A percentile compares a stretch with the other conserved stretches of the same genome.
These are phyloP conservation scores for Rhododendron simsii DNA, from an alignment of 148 eudicot genomes.

Conservation along the genomic window DNA sequence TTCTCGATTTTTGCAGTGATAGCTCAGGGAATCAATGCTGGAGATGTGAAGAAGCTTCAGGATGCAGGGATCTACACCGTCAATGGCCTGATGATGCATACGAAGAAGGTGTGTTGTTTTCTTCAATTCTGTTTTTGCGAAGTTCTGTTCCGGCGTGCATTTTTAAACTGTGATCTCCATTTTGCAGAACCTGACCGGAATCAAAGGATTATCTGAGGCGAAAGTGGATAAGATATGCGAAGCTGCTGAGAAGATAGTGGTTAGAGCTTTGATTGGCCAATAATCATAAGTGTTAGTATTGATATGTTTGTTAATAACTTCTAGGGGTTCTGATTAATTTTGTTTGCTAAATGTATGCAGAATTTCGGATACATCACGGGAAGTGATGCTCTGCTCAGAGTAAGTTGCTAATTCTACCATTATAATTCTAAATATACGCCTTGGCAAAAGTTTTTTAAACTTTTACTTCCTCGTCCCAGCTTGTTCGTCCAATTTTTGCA, in stretches of 20 bases:
- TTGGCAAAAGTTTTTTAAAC: not conserved
- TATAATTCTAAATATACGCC: not conserved
- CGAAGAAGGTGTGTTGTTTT: conserved; percentile 61
- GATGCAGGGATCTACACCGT: conserved; percentile 94
- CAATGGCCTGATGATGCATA: conserved; percentile 98
- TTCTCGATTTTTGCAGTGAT: conserved; percentile 36
- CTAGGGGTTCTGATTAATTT: not conserved
- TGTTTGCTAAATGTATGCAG: conserved; percentile 26
- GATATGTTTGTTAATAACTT: not conserved
- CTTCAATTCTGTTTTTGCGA: not conserved
- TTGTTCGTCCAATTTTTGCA: not conserved
- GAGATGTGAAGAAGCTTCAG: conserved; percentile 92
- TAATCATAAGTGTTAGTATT: not conserved
- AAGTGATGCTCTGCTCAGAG: conserved; percentile 89
- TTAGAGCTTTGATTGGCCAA: conserved; percentile 23
- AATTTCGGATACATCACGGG: conserved; percentile 96
- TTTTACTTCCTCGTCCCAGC: not conserved
- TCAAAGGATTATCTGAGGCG: conserved; percentile 97
- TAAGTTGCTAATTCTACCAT: conserved; percentile 27
- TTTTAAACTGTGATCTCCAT: not conserved
- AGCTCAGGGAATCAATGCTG: conserved; percentile 90
- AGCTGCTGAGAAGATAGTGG: conserved; percentile 97
- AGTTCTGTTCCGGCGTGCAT: not conserved
- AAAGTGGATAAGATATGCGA: conserved; percentile 97
- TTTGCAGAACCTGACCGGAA: conserved; percentile 74